Evolutionary conservation across 1,284 basidiomycete species (phyloP), one percentile per base, ranked within the genome.

Genomic region (Trichosporon sp.): DNA sequence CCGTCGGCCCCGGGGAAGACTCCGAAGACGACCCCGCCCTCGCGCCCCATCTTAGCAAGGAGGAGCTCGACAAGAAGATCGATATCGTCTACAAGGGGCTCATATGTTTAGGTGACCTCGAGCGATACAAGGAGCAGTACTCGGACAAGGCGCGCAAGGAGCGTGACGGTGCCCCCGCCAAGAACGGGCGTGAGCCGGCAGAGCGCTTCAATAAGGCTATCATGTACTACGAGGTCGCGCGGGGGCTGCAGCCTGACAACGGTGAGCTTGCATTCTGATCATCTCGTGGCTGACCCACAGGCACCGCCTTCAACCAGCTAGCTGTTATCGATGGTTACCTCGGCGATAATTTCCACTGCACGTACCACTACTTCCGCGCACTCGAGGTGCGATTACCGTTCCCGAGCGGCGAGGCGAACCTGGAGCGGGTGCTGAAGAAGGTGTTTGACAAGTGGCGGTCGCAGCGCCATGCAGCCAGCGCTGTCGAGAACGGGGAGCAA

Each of bases 291-390:
- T 72, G 48, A 65, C 48, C 19, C 89, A 69, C 73, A 86, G 93
- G 93, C 10, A 95, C 96, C 78, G 90, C 96, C 0, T 96, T 91
- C 54, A 96, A 98, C 80, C 96, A 98, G 84, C 89, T 99, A 35
- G 96, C 96, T 0, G 95, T 98, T 65, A 88, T 99, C 35, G 89
- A 94, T 1, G 90, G 91, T 26, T 96, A 96, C 82, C 87, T 91
- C 76, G 88, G 88, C 74, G 94, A 98, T 82, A 87, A 88, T n/a
- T 94, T 97, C 76, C 85, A 86, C 35, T 90, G 92, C 37, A 86
- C 93, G 14, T 89, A 93, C 75, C 91, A 96, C 81, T 96, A 98
- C 84, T 96, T 96, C 79, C 91, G 94, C 48, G 93, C 96, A 0
- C 85, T 98, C 5, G 96, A 94, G 77, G 92, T 95, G 64, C 88